phyloP scores from a whole-genome alignment of 352 stramenopile genomes.

The Globisporangium irregulare region DNA sequence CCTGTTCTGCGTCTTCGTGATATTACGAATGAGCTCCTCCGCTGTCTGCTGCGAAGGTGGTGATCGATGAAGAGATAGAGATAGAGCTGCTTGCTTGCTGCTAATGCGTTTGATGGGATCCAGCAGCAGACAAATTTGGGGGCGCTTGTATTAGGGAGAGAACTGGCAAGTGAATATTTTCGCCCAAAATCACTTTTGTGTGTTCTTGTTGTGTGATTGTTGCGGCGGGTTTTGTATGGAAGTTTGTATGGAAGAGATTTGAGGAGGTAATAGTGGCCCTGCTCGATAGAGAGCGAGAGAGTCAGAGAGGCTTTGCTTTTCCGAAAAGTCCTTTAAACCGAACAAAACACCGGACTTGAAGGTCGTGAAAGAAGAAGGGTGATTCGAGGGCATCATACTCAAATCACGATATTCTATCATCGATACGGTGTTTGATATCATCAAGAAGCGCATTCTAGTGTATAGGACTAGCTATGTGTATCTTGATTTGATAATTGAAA shows the following conservation, averaged over 20 bases:
- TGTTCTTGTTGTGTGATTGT: constrained; percentile 3
- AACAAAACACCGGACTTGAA: constrained; percentile 15
- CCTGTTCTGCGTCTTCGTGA: not conserved
- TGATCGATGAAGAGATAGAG: not conserved
- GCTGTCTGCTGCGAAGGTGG: not conserved
- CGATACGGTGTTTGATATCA: no score
- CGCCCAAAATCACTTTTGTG: constrained; percentile 9
- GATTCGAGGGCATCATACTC: not conserved
- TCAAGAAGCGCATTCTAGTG: no score
- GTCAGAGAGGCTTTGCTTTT: not conserved
- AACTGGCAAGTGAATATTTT: not conserved
- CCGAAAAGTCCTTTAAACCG: not conserved
- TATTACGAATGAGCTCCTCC: not conserved
- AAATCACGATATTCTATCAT: no score
- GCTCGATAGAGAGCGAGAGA: constrained; percentile 7
- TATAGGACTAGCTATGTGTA: no score
- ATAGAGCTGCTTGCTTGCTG: no score
- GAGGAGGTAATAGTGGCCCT: not conserved
- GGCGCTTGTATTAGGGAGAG: constrained; percentile 8
- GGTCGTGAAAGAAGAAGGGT: not conserved
- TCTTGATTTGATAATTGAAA: no score
- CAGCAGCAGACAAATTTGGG: not conserved
- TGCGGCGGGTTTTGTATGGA: constrained; percentile 5
- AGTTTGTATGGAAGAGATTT: constrained; percentile 8
- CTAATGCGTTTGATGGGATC: constrained; percentile 11